These are phyloP conservation scores for Clarireedia monteithiana DNA, from an alignment of 2,329 filamentous ascomycete species.

Conservation along the genomic window DNA sequence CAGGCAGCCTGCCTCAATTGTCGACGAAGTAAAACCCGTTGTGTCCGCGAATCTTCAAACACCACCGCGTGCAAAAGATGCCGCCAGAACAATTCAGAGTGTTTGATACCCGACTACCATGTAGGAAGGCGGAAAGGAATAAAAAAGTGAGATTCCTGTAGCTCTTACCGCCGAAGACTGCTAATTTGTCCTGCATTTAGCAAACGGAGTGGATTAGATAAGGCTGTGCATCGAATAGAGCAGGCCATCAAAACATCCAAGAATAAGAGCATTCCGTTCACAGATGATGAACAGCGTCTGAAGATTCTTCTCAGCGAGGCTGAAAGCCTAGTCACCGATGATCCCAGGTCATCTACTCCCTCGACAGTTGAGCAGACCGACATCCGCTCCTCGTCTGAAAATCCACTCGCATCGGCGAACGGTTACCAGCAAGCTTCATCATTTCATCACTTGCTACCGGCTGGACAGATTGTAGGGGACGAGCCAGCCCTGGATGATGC, in stretches of 20 bases:
- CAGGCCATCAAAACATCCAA: slow-evolving; percentile 53
- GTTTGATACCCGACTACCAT: slow-evolving; percentile 64
- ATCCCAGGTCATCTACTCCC: slow-evolving; percentile 15
- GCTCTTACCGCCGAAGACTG: background rate
- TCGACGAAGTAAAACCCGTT: slow-evolving; percentile 60
- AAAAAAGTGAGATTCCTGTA: slow-evolving; percentile 51
- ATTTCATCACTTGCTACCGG: background rate
- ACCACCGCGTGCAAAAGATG: slow-evolving; percentile 54
- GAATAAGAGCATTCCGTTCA: slow-evolving; percentile 31
- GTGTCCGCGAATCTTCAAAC: slow-evolving; percentile 44
- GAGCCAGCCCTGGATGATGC: slow-evolving; percentile 61
- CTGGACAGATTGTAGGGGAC: slow-evolving; percentile 30
- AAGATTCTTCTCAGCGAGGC: slow-evolving; percentile 43
- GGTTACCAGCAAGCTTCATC: background rate
- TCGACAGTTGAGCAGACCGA: background rate
- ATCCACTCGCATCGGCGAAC: background rate
- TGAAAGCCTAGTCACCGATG: slow-evolving; percentile 32
- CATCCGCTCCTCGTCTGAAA: background rate
- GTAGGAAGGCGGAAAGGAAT: slow-evolving; percentile 68
- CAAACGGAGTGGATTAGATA: slow-evolving; percentile 67
- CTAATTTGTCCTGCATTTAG: slow-evolving; percentile 32
- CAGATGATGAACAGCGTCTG: slow-evolving; percentile 38
- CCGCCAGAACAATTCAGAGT: slow-evolving; percentile 48
- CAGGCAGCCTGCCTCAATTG: slow-evolving; percentile 55
- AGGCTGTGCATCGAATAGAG: slow-evolving; percentile 66